Percentiles rank a stretch among this genome's conserved stretches.
phyloP scores from a whole-genome alignment of 441 rosid genomes.

The Caryocar brasiliense region DNA sequence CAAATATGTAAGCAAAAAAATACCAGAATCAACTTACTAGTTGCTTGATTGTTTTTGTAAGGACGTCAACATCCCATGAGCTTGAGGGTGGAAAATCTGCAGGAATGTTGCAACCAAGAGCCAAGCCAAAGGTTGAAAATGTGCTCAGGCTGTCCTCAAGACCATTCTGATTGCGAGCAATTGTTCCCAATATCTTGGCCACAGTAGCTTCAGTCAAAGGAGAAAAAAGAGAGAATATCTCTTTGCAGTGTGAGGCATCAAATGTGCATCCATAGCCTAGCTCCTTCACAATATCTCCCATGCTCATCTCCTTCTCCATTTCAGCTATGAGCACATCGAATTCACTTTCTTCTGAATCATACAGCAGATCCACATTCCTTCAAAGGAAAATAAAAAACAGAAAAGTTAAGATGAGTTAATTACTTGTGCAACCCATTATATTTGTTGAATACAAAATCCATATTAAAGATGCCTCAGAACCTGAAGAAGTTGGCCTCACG shows the following conservation, averaged over 20 bases:
- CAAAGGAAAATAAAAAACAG: conserved; percentile 4
- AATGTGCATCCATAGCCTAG: conserved; percentile 85
- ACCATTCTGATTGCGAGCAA: conserved; percentile 44
- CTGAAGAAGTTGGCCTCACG: conserved; percentile 49
- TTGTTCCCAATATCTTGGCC: conserved; percentile 57
- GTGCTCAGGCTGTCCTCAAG: conserved; percentile 58
- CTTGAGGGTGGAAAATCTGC: conserved; percentile 44
- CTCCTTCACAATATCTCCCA: conserved; percentile 77
- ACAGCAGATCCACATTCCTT: conserved; percentile 43
- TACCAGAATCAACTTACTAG: conserved; percentile 42
- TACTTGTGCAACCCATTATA: too few relatives aligned
- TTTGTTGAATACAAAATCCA: too few relatives aligned
- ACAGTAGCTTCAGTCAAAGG: conserved; percentile 67
- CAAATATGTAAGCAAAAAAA: background rate
- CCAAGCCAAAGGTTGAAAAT: conserved; percentile 62
- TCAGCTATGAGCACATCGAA: conserved; percentile 77
- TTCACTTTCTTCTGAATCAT: conserved; percentile 49
- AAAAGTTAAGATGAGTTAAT: conserved; percentile 2
- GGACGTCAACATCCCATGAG: conserved; percentile 77
- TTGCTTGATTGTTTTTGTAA: conserved; percentile 62
- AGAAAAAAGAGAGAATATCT: conserved; percentile 61
- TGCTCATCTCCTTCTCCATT: conserved; percentile 68
- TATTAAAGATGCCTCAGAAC: too few relatives aligned
- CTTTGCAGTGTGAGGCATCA: conserved; percentile 62
- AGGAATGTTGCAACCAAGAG: conserved; percentile 52